These are phyloP conservation scores for Abrus precatorius DNA, from an alignment of 306 rosid species.

Conservation along the genomic window DNA sequence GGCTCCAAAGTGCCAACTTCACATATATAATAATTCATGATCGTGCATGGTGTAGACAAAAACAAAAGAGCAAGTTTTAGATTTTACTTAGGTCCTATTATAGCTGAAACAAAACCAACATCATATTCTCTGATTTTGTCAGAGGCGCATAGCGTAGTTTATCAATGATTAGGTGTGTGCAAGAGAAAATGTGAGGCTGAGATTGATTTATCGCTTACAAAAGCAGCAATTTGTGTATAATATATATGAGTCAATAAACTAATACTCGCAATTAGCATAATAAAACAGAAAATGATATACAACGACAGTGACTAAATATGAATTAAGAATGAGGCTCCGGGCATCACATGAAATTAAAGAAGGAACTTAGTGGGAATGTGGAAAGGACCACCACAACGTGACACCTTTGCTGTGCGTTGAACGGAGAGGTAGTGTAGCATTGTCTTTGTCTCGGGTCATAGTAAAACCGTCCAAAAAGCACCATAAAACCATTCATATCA, in stretches of 20 bases:
- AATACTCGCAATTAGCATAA: not conserved
- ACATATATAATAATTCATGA: not conserved
- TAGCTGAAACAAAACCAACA: slow-evolving; percentile 15
- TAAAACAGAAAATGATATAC: not conserved
- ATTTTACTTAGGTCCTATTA: not conserved
- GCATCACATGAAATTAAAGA: slow-evolving; percentile 33
- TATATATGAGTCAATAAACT: not conserved
- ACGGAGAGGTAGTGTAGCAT: not conserved
- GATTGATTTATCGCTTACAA: slow-evolving; percentile 40
- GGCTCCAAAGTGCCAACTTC: slow-evolving; percentile 33
- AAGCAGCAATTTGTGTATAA: slow-evolving; percentile 29
- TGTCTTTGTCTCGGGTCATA: slow-evolving; percentile 43
- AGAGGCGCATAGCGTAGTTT: not conserved
- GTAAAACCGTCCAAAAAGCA: slow-evolving; percentile 52
- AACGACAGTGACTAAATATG: slow-evolving; percentile 20
- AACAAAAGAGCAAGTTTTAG: slow-evolving; percentile 18
- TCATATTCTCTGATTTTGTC: slow-evolving; percentile 27
- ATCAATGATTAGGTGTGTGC: slow-evolving; percentile 42
- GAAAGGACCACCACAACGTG: slow-evolving; percentile 48
- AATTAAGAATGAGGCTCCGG: not conserved
- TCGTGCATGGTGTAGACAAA: not conserved
- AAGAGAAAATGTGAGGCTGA: slow-evolving; percentile 28
- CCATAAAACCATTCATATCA: slow-evolving; percentile 3
- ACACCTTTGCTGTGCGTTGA: slow-evolving; percentile 6
- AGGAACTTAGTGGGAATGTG: not conserved